These are phyloP conservation scores for Haematococcus sp. DNA, from an alignment of 139 green algal genomes.

Conservation along the genomic window DNA sequence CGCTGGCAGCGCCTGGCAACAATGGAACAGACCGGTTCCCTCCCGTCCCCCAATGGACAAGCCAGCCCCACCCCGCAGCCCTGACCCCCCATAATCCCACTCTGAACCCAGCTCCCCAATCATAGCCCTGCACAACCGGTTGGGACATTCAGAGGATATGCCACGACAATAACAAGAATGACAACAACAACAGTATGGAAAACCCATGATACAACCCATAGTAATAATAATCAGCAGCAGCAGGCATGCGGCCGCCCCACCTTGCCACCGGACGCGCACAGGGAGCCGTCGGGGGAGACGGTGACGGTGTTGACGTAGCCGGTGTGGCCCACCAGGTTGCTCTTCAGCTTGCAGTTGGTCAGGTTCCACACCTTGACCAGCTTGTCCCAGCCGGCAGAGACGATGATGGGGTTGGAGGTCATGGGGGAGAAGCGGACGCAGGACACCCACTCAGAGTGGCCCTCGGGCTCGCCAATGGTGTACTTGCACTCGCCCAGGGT, in stretches of 20 bases:
- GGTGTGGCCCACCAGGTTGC: slow-evolving; percentile 93
- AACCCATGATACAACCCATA: neutral
- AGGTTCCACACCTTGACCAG: slow-evolving; percentile 97
- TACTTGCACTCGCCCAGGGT: slow-evolving; percentile 99
- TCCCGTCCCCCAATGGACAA: too few species aligned
- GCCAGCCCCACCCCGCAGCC: too few species aligned
- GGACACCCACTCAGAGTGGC: slow-evolving; percentile 77
- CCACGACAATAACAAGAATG: too few species aligned
- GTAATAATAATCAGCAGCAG: neutral
- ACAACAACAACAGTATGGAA: neutral
- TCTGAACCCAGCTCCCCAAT: too few species aligned
- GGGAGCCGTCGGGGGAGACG: slow-evolving; percentile 97
- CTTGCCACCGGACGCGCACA: slow-evolving; percentile 97
- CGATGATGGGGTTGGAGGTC: slow-evolving; percentile 94
- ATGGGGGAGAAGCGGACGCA: slow-evolving; percentile 99
- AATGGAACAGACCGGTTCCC: too few species aligned
- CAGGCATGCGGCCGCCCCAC: slow-evolving; percentile 24
- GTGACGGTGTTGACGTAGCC: slow-evolving; percentile 97
- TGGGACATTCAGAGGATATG: too few species aligned
- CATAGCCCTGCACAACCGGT: too few species aligned
- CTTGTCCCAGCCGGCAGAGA: slow-evolving; percentile 99
- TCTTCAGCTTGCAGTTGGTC: slow-evolving; percentile 98
- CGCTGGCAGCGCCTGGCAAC: too few species aligned
- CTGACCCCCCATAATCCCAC: too few species aligned
- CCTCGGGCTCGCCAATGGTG: slow-evolving; percentile 93